Percentiles rank a stretch among this genome's conserved stretches.
Evolutionary conservation across 208 protist genomes (phyloP).

Genomic region (Trypanosoma melophagium): DNA sequence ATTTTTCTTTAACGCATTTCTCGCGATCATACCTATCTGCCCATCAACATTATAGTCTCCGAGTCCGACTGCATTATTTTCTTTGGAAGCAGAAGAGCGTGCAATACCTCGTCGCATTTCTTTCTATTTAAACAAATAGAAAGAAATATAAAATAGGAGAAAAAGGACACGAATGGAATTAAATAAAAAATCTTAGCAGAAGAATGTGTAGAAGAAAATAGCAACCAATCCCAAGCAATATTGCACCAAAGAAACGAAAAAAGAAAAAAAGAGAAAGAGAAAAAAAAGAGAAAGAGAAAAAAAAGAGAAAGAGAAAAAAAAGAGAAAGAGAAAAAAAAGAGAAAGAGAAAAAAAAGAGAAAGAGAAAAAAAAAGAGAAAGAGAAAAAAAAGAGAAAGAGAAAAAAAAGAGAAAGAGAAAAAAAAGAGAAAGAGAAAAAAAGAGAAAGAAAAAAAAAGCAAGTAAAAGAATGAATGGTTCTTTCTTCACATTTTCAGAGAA

Average conservation of each 20-base stretch:
- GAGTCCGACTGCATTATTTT: neutral
- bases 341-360: neutral
- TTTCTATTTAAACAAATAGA: no score
- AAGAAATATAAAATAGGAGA: no score
- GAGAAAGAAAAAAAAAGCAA: slow-evolving; percentile 16
- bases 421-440: slow-evolving; percentile 26
- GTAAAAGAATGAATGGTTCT: slow-evolving; percentile 10
- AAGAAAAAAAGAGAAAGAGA: neutral
- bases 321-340: neutral
- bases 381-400: slow-evolving; percentile 4
- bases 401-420: slow-evolving; percentile 1
- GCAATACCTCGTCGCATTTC: neutral
- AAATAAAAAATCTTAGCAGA: no score
- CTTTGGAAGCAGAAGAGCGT: neutral
- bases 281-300: neutral
- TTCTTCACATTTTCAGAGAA: neutral
- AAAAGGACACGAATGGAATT: no score
- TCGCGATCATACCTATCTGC: neutral
- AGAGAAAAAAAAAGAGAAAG: slow-evolving; percentile 1
- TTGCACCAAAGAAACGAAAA: neutral
- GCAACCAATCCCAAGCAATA: neutral
- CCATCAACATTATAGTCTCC: neutral
- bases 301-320: neutral
- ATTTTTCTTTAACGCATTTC: slow-evolving; percentile 24
- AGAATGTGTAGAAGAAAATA: neutral